Evolutionary conservation across 2,329 filamentous ascomycete genomes (phyloP), one percentile per base, ranked within the genome.

Genomic region (Colletotrichum sp.): DNA sequence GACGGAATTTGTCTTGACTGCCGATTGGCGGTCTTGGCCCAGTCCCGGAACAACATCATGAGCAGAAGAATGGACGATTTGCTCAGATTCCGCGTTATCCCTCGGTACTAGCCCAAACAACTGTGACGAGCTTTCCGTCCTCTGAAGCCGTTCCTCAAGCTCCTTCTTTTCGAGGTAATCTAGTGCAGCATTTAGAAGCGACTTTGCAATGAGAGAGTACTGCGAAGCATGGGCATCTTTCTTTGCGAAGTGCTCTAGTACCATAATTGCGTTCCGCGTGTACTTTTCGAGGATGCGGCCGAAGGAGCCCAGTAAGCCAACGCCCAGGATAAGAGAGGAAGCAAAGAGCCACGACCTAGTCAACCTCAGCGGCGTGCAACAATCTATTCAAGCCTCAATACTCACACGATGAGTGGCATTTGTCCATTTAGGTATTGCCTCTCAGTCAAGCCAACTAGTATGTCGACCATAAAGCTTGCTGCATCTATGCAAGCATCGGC

Each of bases 401-500:
- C 88, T 82, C 79, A 90, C 88, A 90, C 87, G 26, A 90, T 81
- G 18, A 90, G 79, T 0, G 89, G 89, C 28, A 88, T 86, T 10
- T 86, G 84, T 1, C 85, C 84, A n/a, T 86, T 84, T n/a, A 89
- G 78, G 8, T 84, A 71, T 0, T 84, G 83, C 12, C 82, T 82
- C 59, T 87, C 81, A 3, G 89, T 85, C 5, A 89, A 80, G 36
- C 86, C 85, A 13, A 87, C 77, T 7, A 90, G 82, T 0, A 85
- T 83, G 72, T 90, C 88, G 1, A 90, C 86, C 88, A 90, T 89
- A 30, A 90, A 76, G 64, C 87, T 88, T 2, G 89, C 89, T 1
- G 89, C 88, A 65, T 90, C 89, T 38, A 90, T 90, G 32, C 89
- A 90, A 2, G 89, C 89, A 78, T 90, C 88, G 0, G 89, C 89